Evolutionary conservation across 2,329 filamentous ascomycete species (phyloP).

Genomic region (Fusarium sp.): DNA sequence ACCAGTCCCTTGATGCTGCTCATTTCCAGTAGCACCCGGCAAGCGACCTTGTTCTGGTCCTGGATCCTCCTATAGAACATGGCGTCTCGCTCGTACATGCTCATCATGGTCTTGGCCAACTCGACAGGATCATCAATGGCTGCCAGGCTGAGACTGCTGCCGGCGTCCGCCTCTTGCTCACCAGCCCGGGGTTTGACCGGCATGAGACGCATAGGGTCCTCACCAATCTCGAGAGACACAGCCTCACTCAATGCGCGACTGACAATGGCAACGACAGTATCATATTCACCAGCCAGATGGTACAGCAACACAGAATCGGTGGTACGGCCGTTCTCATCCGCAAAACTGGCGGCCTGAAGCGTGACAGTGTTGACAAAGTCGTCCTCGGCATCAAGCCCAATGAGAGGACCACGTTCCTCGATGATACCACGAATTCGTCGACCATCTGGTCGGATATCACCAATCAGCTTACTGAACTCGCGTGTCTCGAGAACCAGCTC

Average conservation of each 20-base stretch:
- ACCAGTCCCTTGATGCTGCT: slow-evolving; percentile 69
- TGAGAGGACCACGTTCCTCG: slow-evolving; percentile 83
- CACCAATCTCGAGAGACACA: slow-evolving; percentile 85
- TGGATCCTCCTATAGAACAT: slow-evolving; percentile 70
- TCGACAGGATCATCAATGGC: slow-evolving; percentile 70
- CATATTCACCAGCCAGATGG: slow-evolving; percentile 93
- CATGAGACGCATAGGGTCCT: slow-evolving; percentile 80
- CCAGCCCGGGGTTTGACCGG: slow-evolving; percentile 78
- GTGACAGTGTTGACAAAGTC: slow-evolving; percentile 94
- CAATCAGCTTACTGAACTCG: slow-evolving; percentile 93
- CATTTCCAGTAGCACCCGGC: slow-evolving; percentile 68
- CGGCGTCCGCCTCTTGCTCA: slow-evolving; percentile 52
- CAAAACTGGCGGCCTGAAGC: slow-evolving; percentile 88
- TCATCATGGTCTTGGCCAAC: slow-evolving; percentile 69
- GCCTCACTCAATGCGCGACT: slow-evolving; percentile 91
- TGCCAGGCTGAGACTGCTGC: slow-evolving; percentile 70
- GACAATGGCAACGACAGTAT: slow-evolving; percentile 90
- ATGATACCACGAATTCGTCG: slow-evolving; percentile 87
- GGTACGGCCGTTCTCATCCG: slow-evolving; percentile 91
- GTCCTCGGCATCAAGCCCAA: slow-evolving; percentile 80
- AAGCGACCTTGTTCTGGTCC: slow-evolving; percentile 66
- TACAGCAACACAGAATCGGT: slow-evolving; percentile 95
- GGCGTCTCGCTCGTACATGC: slow-evolving; percentile 69
- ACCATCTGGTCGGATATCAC: slow-evolving; percentile 89
- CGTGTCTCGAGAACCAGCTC: slow-evolving; percentile 96